Evolutionary conservation across 305 asterid species (phyloP).

Genomic region (Fraxinus albicans): DNA sequence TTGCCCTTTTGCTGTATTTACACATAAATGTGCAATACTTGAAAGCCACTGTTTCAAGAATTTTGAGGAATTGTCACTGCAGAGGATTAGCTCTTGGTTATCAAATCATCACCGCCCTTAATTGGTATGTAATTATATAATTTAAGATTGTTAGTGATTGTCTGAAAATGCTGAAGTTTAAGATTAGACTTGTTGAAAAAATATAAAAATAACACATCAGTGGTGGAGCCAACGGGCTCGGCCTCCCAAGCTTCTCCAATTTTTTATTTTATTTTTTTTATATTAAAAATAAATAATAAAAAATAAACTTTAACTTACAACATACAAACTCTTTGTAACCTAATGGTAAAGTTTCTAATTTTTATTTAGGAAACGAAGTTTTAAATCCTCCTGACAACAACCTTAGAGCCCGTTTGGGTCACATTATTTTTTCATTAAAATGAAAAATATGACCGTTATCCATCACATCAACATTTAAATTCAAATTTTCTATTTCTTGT

Average conservation of each 20-base stretch:
- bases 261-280: background rate
- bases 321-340: background rate
- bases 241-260: background rate
- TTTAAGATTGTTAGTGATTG: background rate
- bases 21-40: slow-evolving; percentile 16
- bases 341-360: too few relatives aligned
- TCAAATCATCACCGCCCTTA: slow-evolving; percentile 35
- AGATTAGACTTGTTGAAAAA: slow-evolving; percentile 14
- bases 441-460: too few relatives aligned
- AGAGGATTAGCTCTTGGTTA: slow-evolving; percentile 10
- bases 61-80: background rate
- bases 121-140: slow-evolving; percentile 15
- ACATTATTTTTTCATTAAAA: too few relatives aligned
- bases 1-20: background rate
- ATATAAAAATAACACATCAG: background rate
- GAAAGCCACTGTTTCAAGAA: background rate
- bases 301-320: background rate
- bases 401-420: background rate
- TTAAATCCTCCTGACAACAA: background rate
- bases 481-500: too few relatives aligned
- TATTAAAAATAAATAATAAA: too few relatives aligned
- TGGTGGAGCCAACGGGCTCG: slow-evolving; percentile 3
- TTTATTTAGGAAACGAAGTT: background rate
- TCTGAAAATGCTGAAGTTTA: background rate
- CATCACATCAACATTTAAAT: too few relatives aligned